Evolutionary conservation across 164 flowering plant species (phyloP), one percentile per base, ranked within the genome.

Genomic region (Amborella trichopoda): DNA sequence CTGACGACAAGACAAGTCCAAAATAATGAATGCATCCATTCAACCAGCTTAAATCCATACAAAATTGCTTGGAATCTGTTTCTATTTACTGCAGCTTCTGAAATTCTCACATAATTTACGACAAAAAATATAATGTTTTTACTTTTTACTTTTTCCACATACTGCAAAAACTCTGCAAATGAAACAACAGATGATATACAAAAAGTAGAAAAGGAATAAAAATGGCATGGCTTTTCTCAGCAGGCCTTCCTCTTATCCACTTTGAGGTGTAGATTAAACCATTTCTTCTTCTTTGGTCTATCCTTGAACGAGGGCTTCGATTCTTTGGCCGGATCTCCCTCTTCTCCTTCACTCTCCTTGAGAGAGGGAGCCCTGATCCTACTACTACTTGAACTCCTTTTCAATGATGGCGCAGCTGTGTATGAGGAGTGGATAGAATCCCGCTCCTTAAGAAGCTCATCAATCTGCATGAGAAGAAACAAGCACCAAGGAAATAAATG

Each of bases 181-280:
- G n/a, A n/a, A n/a, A n/a, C n/a, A n/a, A n/a, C n/a, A n/a, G n/a
- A n/a, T n/a, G 8, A 21, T 32, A 1, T 6, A 9, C 3, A 16
- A 49, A 13, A 44, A 13, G 22, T 23, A 20, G 13, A 17, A 13
- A 3, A 11, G 23, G 27, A 27, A 11, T 13, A 36, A 1, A 34
- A 19, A 28, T 28, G 41, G 41, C 41, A 60, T 52, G 41, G 57
- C 65, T 46, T 18, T 22, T 3, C 33, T 70, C 59, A 78, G 64
- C 95, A 90, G 26, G 86, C 55, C 54, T 86, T 83, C 47, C 75
- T 71, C 69, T 80, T 84, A 60, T 83, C 85, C 27, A 71, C 85
- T 63, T 86, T 86, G 55, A 78, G 28, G 52, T 61, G 98, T 56
- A 83, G 68, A 43, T 84, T 82, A 62, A 43, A 91, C 98, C 98